Evolutionary conservation across 2,329 filamentous ascomycete genomes (phyloP).

Genomic region (Cladosporium phlei): DNA sequence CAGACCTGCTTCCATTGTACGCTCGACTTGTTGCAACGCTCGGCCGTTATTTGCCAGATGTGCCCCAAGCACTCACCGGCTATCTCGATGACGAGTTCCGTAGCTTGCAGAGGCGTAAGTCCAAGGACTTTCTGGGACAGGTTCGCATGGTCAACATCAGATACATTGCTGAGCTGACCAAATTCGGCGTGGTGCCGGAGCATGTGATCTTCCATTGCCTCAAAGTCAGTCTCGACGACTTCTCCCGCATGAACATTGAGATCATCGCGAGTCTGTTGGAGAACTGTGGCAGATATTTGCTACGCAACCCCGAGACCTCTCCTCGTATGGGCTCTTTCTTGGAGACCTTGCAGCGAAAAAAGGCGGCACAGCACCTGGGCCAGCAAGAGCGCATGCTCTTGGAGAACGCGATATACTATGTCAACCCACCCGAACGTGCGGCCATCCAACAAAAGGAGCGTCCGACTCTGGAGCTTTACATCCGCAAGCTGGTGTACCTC

Average conservation of each 20-base stretch:
- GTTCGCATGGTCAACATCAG: constrained; percentile 91
- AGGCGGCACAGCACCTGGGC: constrained; percentile 88
- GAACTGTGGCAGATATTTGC: constrained; percentile 89
- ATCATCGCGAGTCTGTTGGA: constrained; percentile 95
- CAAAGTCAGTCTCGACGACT: constrained; percentile 95
- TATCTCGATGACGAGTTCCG: constrained; percentile 96
- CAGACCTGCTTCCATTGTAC: constrained; percentile 85
- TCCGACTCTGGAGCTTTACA: constrained; percentile 85
- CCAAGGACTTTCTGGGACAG: constrained; percentile 94
- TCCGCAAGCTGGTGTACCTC: constrained; percentile 86
- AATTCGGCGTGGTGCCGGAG: constrained; percentile 95
- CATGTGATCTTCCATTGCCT: constrained; percentile 98
- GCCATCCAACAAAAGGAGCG: constrained; percentile 96
- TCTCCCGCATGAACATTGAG: constrained; percentile 98
- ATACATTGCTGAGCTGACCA: constrained; percentile 95
- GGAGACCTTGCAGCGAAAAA: constrained; percentile 92
- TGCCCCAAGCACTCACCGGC: constrained; percentile 84
- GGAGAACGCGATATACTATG: constrained; percentile 96
- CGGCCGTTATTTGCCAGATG: constrained; percentile 87
- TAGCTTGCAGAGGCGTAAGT: constrained; percentile 91
- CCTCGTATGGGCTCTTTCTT: constrained; percentile 91
- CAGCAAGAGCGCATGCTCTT: constrained; percentile 97
- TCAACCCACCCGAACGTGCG: constrained; percentile 87
- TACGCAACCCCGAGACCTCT: constrained; percentile 87
- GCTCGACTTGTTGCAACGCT: constrained; percentile 89